Percentiles rank a stretch among this genome's conserved stretches.
phyloP scores from a whole-genome alignment of 352 stramenopile species.

The Elongisporangium anandrum region DNA sequence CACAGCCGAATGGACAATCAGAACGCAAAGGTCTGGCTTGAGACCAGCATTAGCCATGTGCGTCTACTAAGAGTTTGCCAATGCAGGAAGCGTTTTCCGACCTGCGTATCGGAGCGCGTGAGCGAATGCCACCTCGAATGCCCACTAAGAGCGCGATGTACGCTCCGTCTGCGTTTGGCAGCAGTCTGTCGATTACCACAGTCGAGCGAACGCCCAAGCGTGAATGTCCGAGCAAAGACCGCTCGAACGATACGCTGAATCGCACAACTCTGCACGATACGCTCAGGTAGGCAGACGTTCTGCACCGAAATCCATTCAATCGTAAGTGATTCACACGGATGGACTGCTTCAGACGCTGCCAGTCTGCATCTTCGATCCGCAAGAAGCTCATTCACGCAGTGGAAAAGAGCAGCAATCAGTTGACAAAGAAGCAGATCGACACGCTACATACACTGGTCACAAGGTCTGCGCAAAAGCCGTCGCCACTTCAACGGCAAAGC shows the following conservation, averaged over 20 bases:
- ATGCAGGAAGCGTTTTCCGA: conserved; percentile 22
- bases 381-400: conserved; percentile 61
- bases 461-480: conserved; percentile 1
- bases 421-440: conserved; percentile 30
- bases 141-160: not conserved
- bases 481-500: conserved; percentile 5
- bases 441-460: conserved; percentile 26
- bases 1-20: not conserved
- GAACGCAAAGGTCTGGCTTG: not conserved
- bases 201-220: not conserved
- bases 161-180: not conserved
- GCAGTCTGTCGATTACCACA: not conserved
- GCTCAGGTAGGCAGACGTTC: conserved; percentile 6
- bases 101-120: conserved; percentile 24
- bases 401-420: conserved; percentile 36
- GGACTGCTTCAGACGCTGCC: conserved; percentile 36
- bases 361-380: conserved; percentile 59
- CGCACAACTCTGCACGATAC: conserved; percentile 4
- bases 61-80: too few species aligned
- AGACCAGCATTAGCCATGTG: not conserved
- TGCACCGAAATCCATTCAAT: conserved; percentile 18
- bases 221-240: not conserved
- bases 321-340: conserved; percentile 9
- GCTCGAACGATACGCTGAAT: not conserved
- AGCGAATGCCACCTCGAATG: conserved; percentile 4